A percentile compares a stretch with the other conserved stretches of the same genome.
Evolutionary conservation across 768 basidiomycete genomes (phyloP).

Genomic region (Epithele typhae): DNA sequence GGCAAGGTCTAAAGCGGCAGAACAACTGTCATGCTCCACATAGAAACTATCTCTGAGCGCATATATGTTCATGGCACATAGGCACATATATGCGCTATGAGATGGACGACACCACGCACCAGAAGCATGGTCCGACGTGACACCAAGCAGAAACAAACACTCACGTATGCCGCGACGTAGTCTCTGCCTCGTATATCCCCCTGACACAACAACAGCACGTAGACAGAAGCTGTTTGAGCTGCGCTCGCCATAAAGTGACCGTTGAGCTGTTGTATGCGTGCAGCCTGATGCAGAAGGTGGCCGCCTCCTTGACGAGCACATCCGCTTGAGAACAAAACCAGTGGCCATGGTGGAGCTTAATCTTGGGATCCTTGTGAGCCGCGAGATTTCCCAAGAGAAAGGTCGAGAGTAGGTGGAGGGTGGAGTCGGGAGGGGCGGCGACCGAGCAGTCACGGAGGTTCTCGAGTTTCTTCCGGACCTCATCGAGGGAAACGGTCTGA

Average conservation of each 20-base stretch:
- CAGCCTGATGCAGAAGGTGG: conserved; percentile 77
- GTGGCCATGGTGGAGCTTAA: conserved; percentile 36
- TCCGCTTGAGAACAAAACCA: conserved; percentile 78
- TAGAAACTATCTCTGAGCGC: too few species aligned
- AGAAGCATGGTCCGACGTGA: too few species aligned
- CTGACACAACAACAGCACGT: conserved; percentile 70
- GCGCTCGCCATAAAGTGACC: conserved; percentile 61
- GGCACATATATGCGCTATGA: too few species aligned
- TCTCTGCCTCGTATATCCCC: conserved; percentile 60
- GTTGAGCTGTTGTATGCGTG: conserved; percentile 65
- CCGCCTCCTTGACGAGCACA: conserved; percentile 54
- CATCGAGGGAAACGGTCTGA: conserved; percentile 20
- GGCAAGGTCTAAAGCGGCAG: conserved; percentile 39
- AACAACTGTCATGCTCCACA: background rate
- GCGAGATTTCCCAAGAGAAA: conserved; percentile 42
- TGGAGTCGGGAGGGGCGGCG: conserved; percentile 44
- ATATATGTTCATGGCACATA: too few species aligned
- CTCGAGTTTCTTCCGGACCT: conserved; percentile 47
- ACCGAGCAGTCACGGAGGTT: conserved; percentile 56
- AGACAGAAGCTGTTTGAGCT: conserved; percentile 49
- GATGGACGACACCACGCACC: too few species aligned
- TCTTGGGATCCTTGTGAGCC: conserved; percentile 20
- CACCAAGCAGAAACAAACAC: conserved; percentile 27
- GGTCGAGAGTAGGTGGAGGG: conserved; percentile 46
- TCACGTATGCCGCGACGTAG: conserved; percentile 64